Conservation (phyloP, 1,139 yeast genomes). For the Geotrichum siamense region DNA sequence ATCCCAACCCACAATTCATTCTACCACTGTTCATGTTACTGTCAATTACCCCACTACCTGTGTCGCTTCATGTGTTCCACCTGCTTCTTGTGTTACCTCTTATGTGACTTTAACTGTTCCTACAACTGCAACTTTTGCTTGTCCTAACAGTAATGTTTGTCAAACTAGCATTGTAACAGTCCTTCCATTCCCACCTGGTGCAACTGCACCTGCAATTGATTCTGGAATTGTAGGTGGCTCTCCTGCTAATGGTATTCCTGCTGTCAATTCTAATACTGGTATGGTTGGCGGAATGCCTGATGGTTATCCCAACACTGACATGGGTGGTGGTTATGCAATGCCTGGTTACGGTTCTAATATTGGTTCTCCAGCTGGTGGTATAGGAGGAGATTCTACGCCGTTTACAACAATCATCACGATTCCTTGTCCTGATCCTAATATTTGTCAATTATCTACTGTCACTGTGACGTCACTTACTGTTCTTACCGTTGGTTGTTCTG, state of each 20-base stretch:
- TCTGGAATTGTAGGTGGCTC: not conserved
- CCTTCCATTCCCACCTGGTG: slow-evolving; percentile 5
- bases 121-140: slow-evolving; percentile 12
- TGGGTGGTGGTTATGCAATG: not conserved
- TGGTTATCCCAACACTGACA: not conserved
- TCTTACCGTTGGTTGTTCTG: slow-evolving; percentile 4
- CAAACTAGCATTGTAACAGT: slow-evolving; percentile 6
- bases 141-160: slow-evolving; percentile 10
- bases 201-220: not conserved
- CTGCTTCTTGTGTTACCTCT: slow-evolving; percentile 1
- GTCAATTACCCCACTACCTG: slow-evolving; percentile 2
- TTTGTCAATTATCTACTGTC: slow-evolving; percentile 8
- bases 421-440: slow-evolving; percentile 7
- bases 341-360: not conserved
- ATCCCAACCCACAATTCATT: slow-evolving; percentile 1
- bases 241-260: not conserved
- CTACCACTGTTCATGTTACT: slow-evolving; percentile 7
- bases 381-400: not conserved
- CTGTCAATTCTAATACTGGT: not conserved
- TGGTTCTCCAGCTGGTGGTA: not conserved
- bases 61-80: slow-evolving; percentile 5
- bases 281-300: not conserved
- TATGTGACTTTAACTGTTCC: slow-evolving; percentile 9
- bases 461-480: slow-evolving; percentile 3
- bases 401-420: slow-evolving; percentile 4